These are phyloP conservation scores for Kluyveromyces sp. DNA, from an alignment of 1,139 yeast species.

Conservation along the genomic window DNA sequence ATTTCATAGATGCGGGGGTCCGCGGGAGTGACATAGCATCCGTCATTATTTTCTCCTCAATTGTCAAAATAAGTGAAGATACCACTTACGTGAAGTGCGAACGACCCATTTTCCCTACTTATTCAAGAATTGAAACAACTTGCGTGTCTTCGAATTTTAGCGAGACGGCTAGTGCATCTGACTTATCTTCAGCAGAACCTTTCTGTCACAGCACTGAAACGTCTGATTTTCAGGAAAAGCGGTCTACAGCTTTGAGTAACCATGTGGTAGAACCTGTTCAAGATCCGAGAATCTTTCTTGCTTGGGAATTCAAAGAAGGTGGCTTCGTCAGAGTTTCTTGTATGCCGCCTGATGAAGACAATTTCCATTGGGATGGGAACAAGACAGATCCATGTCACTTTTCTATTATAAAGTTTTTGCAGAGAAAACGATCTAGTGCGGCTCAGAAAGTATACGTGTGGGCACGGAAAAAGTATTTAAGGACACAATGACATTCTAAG, in stretches of 20 bases:
- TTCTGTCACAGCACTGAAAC: no score
- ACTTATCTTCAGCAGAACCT: no score
- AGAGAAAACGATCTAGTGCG: neutral
- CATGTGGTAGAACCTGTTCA: neutral
- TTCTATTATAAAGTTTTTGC: neutral
- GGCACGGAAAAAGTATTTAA: neutral
- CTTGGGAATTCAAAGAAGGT: constrained; percentile 4
- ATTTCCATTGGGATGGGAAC: constrained; percentile 4
- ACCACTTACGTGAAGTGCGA: no score
- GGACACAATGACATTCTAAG: neutral
- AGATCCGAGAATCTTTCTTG: neutral
- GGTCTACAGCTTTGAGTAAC: neutral
- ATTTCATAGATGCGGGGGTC: no score
- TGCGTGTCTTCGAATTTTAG: no score
- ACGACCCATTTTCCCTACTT: no score
- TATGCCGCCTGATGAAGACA: constrained; percentile 1
- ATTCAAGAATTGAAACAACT: no score
- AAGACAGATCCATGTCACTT: neutral
- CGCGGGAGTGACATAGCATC: no score
- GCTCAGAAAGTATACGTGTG: constrained; percentile 4
- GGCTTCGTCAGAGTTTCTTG: constrained; percentile 2
- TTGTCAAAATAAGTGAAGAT: no score
- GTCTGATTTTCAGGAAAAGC: neutral
- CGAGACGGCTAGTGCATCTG: no score
- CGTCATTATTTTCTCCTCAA: no score